Base-by-base conservation (phyloP, 768 basidiomycete species). In the Dioszegia crocea region DNA sequence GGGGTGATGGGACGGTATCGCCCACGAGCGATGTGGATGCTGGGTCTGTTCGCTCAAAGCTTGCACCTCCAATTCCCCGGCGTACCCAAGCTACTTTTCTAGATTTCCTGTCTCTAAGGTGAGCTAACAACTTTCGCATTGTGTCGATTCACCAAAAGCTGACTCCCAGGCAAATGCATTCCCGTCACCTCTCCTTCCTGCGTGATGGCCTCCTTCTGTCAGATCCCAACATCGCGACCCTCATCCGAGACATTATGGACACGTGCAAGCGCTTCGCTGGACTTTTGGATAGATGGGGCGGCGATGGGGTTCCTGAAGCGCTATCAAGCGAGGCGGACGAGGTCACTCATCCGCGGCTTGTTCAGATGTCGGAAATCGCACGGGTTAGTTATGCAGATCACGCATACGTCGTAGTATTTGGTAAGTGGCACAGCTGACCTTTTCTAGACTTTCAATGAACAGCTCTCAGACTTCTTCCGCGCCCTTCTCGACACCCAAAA, bases 251-350 rank as follows among this genome's bases (percentile, higher is more conserved):
- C 30, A 85, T 93, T 56, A 80, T 94, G 49, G 88, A 90, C 64
- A 81, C 87, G 9, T 93, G 90, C 73, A 90, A 89, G 70, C 82
- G 85, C 9, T 89, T 94, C 70, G 87, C 86, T n/a, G 89, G 84
- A 6, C 85, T 90, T 62, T 84, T 93, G 0, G 91, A 93, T 76
- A 80, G 91, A 52, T 96, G 91, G 91, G 90, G 89, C 12, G 91
- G 91, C 0, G 89, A 93, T 70, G 84, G 93, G 9, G 79, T 93
- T 2, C 91, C 91, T 12, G 88, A 86, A 0, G 79, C 93, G 45
- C 76, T 93, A 39, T 86, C 85, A 62, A 91, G 91, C 71, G 89
- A 88, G 14, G 81, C 83, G 5, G 83, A 79, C 4, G 80, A 80
- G 10, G 80, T 88, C 82, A 88, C 91, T 0, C 81, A 81, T 66